Conservation (phyloP, 2,329 filamentous ascomycete species). For the Exophiala lecanii-corni region DNA sequence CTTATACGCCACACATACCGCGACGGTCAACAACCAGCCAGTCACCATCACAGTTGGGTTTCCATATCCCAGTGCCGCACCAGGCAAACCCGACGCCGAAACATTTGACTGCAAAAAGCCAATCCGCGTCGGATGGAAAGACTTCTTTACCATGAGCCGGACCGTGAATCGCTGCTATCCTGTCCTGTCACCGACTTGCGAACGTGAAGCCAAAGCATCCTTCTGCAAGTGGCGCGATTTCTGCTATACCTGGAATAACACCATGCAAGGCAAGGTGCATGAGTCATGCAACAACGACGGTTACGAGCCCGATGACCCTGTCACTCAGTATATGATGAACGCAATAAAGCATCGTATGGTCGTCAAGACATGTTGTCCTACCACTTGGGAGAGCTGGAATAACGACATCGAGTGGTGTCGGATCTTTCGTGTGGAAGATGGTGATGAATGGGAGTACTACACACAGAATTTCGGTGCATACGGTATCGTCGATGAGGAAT, state of each 20-base stretch:
- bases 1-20: neutral
- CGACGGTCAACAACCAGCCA: neutral
- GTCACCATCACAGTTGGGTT: neutral
- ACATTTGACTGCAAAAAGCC: neutral
- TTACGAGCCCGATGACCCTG: neutral
- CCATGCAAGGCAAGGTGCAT: neutral
- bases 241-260: slow-evolving; percentile 1
- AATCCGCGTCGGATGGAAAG: slow-evolving; percentile 1
- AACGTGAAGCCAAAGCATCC: neutral
- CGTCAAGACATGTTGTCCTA: neutral
- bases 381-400: neutral
- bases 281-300: neutral
- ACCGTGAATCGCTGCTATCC: slow-evolving; percentile 5
- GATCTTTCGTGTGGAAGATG: slow-evolving; percentile 3
- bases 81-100: neutral
- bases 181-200: neutral
- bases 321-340: neutral
- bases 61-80: neutral
- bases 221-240: slow-evolving; percentile 2
- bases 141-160: neutral
- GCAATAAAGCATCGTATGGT: neutral
- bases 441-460: slow-evolving; percentile 1
- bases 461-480: slow-evolving; percentile 4
- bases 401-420: neutral
- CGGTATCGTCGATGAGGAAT: slow-evolving; percentile 1